Conservation (phyloP, 495 filamentous ascomycete species). For the Aspergillus coremiiformis region DNA sequence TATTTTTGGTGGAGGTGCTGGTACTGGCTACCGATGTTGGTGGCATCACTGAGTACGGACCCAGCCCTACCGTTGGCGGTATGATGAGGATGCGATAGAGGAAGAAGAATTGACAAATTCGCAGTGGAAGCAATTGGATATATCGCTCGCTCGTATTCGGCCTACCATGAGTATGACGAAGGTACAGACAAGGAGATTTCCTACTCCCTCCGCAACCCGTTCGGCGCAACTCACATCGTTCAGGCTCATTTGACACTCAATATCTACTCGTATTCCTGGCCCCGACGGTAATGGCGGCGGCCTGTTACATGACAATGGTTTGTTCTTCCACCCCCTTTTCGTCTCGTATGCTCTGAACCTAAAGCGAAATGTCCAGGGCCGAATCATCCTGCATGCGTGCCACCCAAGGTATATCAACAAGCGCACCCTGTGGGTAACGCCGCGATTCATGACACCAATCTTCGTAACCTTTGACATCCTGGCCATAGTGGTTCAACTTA, state of each 20-base stretch:
- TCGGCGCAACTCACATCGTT: background rate
- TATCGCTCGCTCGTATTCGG: conserved; percentile 30
- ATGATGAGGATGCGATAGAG: too few relatives aligned
- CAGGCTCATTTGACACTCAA: conserved; percentile 26
- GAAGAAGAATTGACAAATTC: background rate
- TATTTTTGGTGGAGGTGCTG: conserved; percentile 36
- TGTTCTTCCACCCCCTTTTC: conserved; percentile 46
- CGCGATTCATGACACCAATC: conserved; percentile 30
- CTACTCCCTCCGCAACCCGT: too few relatives aligned
- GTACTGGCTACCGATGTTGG: conserved; percentile 40
- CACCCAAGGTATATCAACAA: conserved; percentile 5
- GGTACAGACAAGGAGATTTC: background rate
- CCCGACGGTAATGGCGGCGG: conserved; percentile 44
- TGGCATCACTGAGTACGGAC: conserved; percentile 36
- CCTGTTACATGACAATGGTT: conserved; percentile 33
- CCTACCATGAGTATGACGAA: background rate
- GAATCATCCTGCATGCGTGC: background rate
- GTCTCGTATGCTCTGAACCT: conserved; percentile 41
- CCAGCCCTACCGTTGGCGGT: too few relatives aligned
- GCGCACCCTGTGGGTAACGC: conserved; percentile 41
- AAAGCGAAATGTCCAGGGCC: background rate
- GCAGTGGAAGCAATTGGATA: conserved; percentile 44
- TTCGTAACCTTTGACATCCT: conserved; percentile 30
- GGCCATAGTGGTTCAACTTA: conserved; percentile 22
- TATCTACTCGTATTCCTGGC: conserved; percentile 33